These are phyloP conservation scores for Globisporangium irregulare DNA, from an alignment of 352 stramenopile genomes.

Conservation along the genomic window DNA sequence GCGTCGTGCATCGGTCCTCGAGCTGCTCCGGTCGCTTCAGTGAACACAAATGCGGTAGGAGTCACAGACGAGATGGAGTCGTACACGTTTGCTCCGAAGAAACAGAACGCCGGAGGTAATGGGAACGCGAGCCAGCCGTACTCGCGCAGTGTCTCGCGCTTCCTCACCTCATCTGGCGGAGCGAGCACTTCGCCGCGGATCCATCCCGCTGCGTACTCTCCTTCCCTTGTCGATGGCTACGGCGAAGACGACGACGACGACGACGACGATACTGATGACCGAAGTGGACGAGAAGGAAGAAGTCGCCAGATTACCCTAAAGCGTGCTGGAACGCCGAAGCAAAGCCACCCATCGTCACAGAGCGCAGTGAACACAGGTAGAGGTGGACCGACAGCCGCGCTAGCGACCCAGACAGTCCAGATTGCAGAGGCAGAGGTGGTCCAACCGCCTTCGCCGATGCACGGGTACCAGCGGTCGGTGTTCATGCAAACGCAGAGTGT, in stretches of 20 bases:
- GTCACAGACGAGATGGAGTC: not conserved
- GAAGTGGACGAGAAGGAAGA: not conserved
- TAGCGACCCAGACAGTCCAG: slow-evolving; percentile 19
- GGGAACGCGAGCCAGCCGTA: not conserved
- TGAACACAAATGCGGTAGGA: too few species aligned
- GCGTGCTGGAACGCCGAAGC: not conserved
- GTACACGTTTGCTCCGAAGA: not conserved
- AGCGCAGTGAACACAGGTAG: not conserved
- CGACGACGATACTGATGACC: not conserved
- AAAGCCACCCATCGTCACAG: not conserved
- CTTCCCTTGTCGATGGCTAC: not conserved
- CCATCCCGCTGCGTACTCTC: slow-evolving; percentile 1
- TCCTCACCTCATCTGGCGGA: not conserved
- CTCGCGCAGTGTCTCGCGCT: slow-evolving; percentile 2
- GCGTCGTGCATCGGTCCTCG: not conserved
- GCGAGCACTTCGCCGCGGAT: slow-evolving; percentile 3
- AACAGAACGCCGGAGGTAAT: not conserved
- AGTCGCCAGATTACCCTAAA: not conserved
- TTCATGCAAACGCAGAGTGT: slow-evolving; percentile 34
- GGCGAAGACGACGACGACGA: not conserved
- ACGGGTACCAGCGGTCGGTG: slow-evolving; percentile 14
- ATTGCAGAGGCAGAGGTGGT: not conserved
- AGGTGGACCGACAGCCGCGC: not conserved
- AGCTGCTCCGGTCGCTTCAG: too few species aligned
- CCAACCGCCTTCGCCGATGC: not conserved